These are phyloP conservation scores for Colletotrichum spinosum DNA, from an alignment of 2,329 filamentous ascomycete genomes.

Conservation along the genomic window DNA sequence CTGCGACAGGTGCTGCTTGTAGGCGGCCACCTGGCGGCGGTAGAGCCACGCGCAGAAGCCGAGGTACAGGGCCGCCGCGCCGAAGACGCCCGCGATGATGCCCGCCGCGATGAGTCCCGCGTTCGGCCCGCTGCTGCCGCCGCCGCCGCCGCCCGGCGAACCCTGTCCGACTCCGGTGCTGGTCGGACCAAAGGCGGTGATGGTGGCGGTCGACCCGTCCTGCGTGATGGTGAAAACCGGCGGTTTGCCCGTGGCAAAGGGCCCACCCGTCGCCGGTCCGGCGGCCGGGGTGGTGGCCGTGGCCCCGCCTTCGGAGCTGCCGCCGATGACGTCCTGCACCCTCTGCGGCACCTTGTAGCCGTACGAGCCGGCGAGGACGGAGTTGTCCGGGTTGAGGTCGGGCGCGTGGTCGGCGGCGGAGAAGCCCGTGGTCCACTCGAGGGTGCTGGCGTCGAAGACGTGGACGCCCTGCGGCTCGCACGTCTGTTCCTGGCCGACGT, in stretches of 20 bases:
- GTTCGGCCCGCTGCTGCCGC: conserved; percentile 39
- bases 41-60: conserved; percentile 81
- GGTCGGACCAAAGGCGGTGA: conserved; percentile 49
- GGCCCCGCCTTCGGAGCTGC: conserved; percentile 69
- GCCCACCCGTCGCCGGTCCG: conserved; percentile 72
- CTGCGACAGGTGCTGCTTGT: conserved; percentile 76
- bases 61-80: conserved; percentile 71
- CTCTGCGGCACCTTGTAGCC: conserved; percentile 74
- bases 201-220: conserved; percentile 59
- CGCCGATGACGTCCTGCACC: conserved; percentile 73
- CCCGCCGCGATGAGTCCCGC: conserved; percentile 59
- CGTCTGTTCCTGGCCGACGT: conserved; percentile 68
- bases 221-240: conserved; percentile 76
- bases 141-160: neutral
- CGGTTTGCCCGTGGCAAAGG: conserved; percentile 76
- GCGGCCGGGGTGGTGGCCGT: conserved; percentile 74
- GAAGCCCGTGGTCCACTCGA: conserved; percentile 74
- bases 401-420: conserved; percentile 63
- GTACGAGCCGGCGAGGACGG: conserved; percentile 67
- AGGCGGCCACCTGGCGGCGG: conserved; percentile 75
- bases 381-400: conserved; percentile 61
- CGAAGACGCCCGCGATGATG: conserved; percentile 74
- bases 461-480: conserved; percentile 79
- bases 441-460: conserved; percentile 75
- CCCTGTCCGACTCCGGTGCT: conserved; percentile 52